Evolutionary conservation across 805 yeast species (phyloP), one percentile per base, ranked within the genome.

Genomic region (Saturnispora silvae): DNA sequence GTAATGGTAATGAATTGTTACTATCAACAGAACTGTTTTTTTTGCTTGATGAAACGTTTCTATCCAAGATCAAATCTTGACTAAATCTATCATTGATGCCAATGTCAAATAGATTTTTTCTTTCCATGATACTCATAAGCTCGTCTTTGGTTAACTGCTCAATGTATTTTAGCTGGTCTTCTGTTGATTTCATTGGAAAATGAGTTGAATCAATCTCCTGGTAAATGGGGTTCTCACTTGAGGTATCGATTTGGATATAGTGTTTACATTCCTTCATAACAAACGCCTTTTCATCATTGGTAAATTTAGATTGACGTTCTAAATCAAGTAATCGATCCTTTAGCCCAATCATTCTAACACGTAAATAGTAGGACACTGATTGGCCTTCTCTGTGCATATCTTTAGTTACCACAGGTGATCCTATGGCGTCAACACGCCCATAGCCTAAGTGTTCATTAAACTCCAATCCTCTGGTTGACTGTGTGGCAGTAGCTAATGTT

Each of bases 331-430:
- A 26, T 18, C 14, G 24, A 15, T 32, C 20, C 9, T 16, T 31
- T 13, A 14, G 60, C 35, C 76, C 80, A 20, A 75, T 68, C 31
- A 74, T 57, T 38, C 67, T 65, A n/a, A 75, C 73, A 41, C 69
- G 75, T 15, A 76, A 60, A 3, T 70, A 60, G 47, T 75, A 75
- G 20, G 68, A 57, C 13, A 74, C 54, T 28, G 75, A 68, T 19
- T 48, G 47, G 16, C 54, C 67, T 40, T 56, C 61, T 22, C 55
- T 53, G 7, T 63, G 48, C 31, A 63, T 54, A 53, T 76, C 82
- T 10, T 55, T 57, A 3, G 72, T 66, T 38, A 66, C 51, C 3
- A 76, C 52, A 1, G 81, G 81, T 0, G 74, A 63, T 1, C 81
- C 81, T 31, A 38, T 37, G 25, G 62, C 45, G 1, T 57, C 48